These are phyloP conservation scores for Quercus gilva DNA, from an alignment of 306 rosid species.

Conservation along the genomic window DNA sequence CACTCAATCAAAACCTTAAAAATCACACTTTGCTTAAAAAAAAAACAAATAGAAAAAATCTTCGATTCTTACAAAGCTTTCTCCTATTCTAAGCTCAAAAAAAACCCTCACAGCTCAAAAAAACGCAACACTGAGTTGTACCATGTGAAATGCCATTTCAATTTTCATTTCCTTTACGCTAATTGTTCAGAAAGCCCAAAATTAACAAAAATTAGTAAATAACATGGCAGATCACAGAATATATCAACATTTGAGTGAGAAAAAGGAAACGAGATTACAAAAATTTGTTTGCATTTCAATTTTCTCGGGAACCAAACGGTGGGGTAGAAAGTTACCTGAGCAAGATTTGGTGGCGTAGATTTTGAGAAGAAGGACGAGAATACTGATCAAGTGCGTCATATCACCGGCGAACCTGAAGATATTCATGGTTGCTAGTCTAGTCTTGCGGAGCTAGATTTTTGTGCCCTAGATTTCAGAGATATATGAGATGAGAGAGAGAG, in stretches of 20 bases:
- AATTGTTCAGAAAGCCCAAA: not conserved
- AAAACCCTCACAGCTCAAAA: not conserved
- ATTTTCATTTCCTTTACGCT: not conserved
- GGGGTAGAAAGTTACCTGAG: slow-evolving; percentile 47
- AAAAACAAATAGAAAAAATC: not conserved
- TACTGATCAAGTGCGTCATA: slow-evolving; percentile 86
- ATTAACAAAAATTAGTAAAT: not conserved
- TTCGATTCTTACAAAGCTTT: not conserved
- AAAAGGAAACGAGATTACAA: too few relatives aligned
- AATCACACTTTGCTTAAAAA: not conserved
- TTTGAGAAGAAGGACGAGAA: slow-evolving; percentile 86
- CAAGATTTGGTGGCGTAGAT: slow-evolving; percentile 96
- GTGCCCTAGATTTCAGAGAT: slow-evolving; percentile 28
- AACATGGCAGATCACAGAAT: not conserved
- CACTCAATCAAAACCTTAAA: not conserved
- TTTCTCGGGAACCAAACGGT: not conserved
- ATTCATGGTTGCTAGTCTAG: slow-evolving; percentile 50
- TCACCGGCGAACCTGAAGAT: slow-evolving; percentile 95
- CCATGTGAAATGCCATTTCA: not conserved
- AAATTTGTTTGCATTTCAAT: not conserved
- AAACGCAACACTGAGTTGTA: not conserved
- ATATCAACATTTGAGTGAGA: not conserved
- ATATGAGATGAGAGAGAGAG: too few relatives aligned
- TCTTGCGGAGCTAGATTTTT: not conserved
- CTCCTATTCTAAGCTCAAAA: not conserved